Evolutionary conservation across 1,284 basidiomycete genomes (phyloP).

Genomic region (Inonotus hispidus): DNA sequence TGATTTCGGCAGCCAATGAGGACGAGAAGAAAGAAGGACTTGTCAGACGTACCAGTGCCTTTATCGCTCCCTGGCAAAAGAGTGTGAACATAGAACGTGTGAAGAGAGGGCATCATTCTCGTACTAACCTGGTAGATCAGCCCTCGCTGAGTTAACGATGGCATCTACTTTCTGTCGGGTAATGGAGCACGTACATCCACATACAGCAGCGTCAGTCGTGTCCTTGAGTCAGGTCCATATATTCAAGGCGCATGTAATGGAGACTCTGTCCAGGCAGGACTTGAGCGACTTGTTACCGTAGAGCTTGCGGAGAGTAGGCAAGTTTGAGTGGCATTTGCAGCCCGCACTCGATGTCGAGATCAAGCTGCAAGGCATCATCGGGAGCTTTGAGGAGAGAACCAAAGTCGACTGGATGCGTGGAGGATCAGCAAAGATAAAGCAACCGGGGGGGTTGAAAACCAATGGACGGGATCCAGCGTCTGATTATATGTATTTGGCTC

Average conservation of each 20-base stretch:
- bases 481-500: no score
- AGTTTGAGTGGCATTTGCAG: neutral
- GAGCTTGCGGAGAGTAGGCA: neutral
- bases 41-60: slow-evolving; percentile 20
- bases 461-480: no score
- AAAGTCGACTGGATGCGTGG: no score
- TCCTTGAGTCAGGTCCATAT: no score
- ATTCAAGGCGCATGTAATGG: neutral
- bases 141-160: slow-evolving; percentile 88
- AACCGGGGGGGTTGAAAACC: no score
- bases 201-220: no score
- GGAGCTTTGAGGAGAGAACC: no score
- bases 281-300: neutral
- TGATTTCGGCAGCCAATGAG: slow-evolving; percentile 12
- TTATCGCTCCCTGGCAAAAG: slow-evolving; percentile 10
- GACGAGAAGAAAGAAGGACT: neutral
- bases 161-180: slow-evolving; percentile 67
- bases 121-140: slow-evolving; percentile 60
- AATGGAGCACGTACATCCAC: slow-evolving; percentile 53
- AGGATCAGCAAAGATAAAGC: no score
- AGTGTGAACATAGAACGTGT: slow-evolving; percentile 7
- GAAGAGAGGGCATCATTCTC: neutral
- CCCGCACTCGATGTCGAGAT: neutral
- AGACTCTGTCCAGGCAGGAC: neutral
- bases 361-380: neutral